Evolutionary conservation across 805 yeast genomes (phyloP), one percentile per base, ranked within the genome.

Genomic region (Lipomyces sp.): DNA sequence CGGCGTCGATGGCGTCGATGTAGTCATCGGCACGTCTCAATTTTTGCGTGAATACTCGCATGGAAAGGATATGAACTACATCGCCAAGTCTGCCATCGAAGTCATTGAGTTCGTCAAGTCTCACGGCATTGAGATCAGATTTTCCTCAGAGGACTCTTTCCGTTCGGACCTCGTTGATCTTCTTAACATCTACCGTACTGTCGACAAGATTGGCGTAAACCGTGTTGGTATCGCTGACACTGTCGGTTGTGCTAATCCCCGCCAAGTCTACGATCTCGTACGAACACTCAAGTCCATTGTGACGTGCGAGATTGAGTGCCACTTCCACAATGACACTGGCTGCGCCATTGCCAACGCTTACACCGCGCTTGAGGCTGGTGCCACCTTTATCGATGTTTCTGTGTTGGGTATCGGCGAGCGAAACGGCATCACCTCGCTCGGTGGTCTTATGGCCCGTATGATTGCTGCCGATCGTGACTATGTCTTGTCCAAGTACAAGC

Each of bases 221-320:
- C 88, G 99, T 81, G 97, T 94, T 63, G 99, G 99, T 82, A 94
- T 94, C 81, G 99, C 99, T 73, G 99, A 94, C 79, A 94, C 99
- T 48, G 99, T 94, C 65, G 99, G 99, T 59, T 90, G 98, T 79
- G 99, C 99, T 72, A 94, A 94, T 83, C 99, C 99, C 75, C 88
- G 99, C 82, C 98, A 95, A 81, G 99, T 94, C 67, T 94, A 94
- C 80, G 99, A 94, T 82, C 86, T 94, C 74, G 95, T 94, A 70
- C 88, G 96, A 77, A 95, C 99, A 55, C 86, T 94, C 79, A 91
- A 88, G 81, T 87, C 93, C 13, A 97, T 94, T 60, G 98, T 94
- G 59, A 88, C 90, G 48, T 94, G 98, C 83, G 99, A 94, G 78
- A 93, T 94, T 75, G 99, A 94, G 83, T 91, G 97, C 79, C 99